phyloP scores from a whole-genome alignment of 2,329 filamentous ascomycete genomes.

The Aureobasidium sp. region DNA sequence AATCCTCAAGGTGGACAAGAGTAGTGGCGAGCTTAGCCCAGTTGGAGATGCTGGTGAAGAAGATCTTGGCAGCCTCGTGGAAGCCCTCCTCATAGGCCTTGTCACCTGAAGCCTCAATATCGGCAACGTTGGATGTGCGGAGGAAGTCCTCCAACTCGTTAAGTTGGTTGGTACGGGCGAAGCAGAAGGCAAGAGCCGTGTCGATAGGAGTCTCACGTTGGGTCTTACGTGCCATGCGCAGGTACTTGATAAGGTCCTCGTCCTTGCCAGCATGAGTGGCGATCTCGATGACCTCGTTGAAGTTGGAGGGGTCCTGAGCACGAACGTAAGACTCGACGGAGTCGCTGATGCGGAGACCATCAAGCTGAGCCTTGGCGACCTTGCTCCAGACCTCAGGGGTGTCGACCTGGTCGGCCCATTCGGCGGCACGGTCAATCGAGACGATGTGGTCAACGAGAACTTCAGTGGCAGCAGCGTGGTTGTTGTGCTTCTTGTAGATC shows the following conservation, averaged over 20 bases:
- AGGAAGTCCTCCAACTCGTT: slow-evolving; percentile 94
- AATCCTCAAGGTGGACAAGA: slow-evolving; percentile 91
- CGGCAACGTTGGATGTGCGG: slow-evolving; percentile 83
- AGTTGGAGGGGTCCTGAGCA: slow-evolving; percentile 86
- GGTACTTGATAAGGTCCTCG: slow-evolving; percentile 91
- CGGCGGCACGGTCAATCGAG: slow-evolving; percentile 93
- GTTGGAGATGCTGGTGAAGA: slow-evolving; percentile 97
- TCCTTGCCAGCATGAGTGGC: slow-evolving; percentile 94
- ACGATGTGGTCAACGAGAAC: slow-evolving; percentile 90
- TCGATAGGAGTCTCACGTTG: slow-evolving; percentile 89
- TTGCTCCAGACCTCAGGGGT: slow-evolving; percentile 95
- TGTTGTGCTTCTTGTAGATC: slow-evolving; percentile 95
- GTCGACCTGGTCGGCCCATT: slow-evolving; percentile 91
- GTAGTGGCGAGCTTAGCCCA: slow-evolving; percentile 99
- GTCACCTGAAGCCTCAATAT: slow-evolving; percentile 94
- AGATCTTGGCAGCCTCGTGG: slow-evolving; percentile 96
- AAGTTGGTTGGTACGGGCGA: slow-evolving; percentile 83
- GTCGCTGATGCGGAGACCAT: slow-evolving; percentile 86
- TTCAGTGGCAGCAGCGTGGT: slow-evolving; percentile 76
- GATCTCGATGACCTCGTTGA: slow-evolving; percentile 91
- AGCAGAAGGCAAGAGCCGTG: slow-evolving; percentile 88
- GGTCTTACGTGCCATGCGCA: slow-evolving; percentile 96
- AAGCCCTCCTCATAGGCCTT: slow-evolving; percentile 93
- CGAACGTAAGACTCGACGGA: slow-evolving; percentile 97
- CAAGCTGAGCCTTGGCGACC: slow-evolving; percentile 94